Evolutionary conservation across 768 basidiomycete species (phyloP), one percentile per base, ranked within the genome.

Genomic region (Agaricus sinodeliciosus): DNA sequence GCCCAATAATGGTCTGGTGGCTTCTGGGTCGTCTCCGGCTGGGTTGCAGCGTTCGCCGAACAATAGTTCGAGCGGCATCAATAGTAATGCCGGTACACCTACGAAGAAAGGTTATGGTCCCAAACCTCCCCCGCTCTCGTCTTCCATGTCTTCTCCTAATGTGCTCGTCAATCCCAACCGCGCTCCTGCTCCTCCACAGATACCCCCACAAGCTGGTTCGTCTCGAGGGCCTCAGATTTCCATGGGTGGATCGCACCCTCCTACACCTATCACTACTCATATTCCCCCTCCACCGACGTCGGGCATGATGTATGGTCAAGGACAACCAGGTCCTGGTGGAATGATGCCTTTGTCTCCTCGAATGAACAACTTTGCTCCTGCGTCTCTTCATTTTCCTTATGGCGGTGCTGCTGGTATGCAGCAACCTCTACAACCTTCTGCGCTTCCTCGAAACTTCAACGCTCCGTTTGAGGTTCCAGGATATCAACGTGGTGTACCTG

Each of bases 101-200:
- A 67, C 72, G 40, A 88, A 87, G 77, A 88, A 86, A 73, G 78
- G 76, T 51, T 69, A 69, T 62, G 86, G 37, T 44, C 4, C 41
- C 26, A 59, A 84, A 65, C 65, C 73, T 55, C 54, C 67, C 37
- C 50, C 63, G 27, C 56, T 64, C 48, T 56, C 65, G 45, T 54
- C 59, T 40, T 60, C 62, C 31, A 46, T 52, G 51, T 54, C 51
- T 28, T 51, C 58, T 39, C 44, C 58, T 12, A 51, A 51, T 61
- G 35, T 63, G 60, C 26, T 56, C 22, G 53, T 54, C 26, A 53
- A 57, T 16, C 55, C 56, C 43, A 59, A 62, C 39, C 62, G 63
- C 51, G 64, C 65, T 55, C 74, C 70, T 52, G 56, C 68, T 39
- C 64, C 67, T 12, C 64, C 62, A 54, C 70, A 48, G 12, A 43